phyloP scores from a whole-genome alignment of 1,284 basidiomycete species.

The Trametes polyzona region DNA sequence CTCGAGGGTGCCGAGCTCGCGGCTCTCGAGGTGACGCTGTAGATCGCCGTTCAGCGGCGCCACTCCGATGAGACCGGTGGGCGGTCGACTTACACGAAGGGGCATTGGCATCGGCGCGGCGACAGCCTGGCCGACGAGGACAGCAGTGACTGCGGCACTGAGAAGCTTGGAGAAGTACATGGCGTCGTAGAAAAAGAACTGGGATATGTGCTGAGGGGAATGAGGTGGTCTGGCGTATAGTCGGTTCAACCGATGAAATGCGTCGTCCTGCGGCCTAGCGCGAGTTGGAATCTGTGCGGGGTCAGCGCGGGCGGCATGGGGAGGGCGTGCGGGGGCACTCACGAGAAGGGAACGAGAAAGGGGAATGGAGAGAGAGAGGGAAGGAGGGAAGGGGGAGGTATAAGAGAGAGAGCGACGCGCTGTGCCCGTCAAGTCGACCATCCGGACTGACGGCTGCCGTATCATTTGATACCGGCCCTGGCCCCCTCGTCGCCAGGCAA shows the following conservation, averaged over 20 bases:
- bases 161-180: conserved; percentile 50
- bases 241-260: conserved; percentile 38
- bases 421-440: conserved; percentile 9
- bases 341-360: conserved; percentile 40
- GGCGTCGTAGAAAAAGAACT: conserved; percentile 29
- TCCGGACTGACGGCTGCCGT: conserved; percentile 11
- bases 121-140: conserved; percentile 49
- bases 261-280: conserved; percentile 44
- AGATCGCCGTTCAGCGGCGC: background rate
- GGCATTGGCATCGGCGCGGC: conserved; percentile 50
- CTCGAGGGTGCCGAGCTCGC: conserved; percentile 45
- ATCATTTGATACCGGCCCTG: conserved; percentile 22
- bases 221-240: conserved; percentile 24
- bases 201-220: conserved; percentile 27
- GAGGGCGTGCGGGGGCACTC: conserved; percentile 28
- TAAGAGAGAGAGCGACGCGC: conserved; percentile 26
- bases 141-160: conserved; percentile 45
- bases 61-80: background rate
- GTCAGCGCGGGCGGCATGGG: conserved; percentile 20
- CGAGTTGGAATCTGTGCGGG: conserved; percentile 32
- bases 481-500: conserved; percentile 22
- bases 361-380: conserved; percentile 27
- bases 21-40: conserved; percentile 32
- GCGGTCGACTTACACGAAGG: conserved; percentile 40
- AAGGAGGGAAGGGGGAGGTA: conserved; percentile 26